Evolutionary conservation across 495 filamentous ascomycete species (phyloP).

Genomic region (Trichoderma reesei): DNA sequence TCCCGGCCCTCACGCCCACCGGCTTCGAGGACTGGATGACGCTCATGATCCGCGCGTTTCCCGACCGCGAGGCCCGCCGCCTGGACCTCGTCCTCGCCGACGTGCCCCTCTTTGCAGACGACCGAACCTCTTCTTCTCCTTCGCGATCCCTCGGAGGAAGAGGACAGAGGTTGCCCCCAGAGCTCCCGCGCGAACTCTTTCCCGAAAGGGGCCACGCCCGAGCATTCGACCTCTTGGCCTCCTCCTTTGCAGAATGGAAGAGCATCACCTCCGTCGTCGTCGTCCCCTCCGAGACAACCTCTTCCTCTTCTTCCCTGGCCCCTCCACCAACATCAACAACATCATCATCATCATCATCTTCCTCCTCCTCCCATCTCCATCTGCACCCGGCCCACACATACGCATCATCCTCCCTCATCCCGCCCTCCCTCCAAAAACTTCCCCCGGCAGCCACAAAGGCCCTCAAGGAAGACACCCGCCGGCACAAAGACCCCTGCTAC

Average conservation of each 20-base stretch:
- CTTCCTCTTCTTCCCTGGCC: too few species aligned
- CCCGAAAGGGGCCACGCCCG: neutral
- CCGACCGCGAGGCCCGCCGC: slow-evolving; percentile 65
- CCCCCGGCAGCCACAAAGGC: neutral
- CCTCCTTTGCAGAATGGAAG: neutral
- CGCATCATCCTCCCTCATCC: neutral
- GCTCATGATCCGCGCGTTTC: slow-evolving; percentile 63
- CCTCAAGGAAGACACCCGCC: slow-evolving; percentile 4
- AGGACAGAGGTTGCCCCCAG: slow-evolving; percentile 60
- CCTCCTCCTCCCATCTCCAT: too few species aligned
- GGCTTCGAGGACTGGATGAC: slow-evolving; percentile 78
- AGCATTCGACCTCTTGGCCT: neutral
- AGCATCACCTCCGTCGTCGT: neutral
- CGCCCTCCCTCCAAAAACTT: neutral
- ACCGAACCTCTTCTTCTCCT: too few species aligned
- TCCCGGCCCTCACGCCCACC: slow-evolving; percentile 67
- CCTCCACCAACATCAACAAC: too few species aligned
- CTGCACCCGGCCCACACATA: neutral
- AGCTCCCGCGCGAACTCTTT: slow-evolving; percentile 59
- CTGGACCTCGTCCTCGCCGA: slow-evolving; percentile 61
- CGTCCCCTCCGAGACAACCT: neutral
- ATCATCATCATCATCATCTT: too few species aligned
- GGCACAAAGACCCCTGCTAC: slow-evolving; percentile 2
- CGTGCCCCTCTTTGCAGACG: slow-evolving; percentile 56
- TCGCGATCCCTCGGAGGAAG: too few species aligned